phyloP scores from a whole-genome alignment of 371 early-diverging fungal species.

The Choanephora cucurbitarum region DNA sequence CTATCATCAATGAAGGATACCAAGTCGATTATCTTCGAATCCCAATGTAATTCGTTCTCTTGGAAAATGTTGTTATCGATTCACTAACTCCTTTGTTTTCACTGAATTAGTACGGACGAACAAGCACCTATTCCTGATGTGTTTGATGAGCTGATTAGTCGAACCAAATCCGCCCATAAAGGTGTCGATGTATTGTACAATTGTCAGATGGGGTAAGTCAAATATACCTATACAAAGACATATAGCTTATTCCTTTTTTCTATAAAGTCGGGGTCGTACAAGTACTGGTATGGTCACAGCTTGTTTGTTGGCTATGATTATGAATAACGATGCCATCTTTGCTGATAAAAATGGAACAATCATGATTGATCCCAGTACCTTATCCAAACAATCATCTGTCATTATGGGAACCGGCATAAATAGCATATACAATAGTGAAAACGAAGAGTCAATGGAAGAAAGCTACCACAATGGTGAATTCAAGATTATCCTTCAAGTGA shows the following conservation, averaged over 20 bases:
- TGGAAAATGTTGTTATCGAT: constrained; percentile 4
- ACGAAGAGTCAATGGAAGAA: constrained; percentile 21
- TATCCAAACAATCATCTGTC: background rate
- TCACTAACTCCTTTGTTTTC: background rate
- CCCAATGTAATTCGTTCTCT: constrained; percentile 57
- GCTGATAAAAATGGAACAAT: constrained; percentile 8
- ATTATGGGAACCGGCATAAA: background rate
- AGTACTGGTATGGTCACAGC: constrained; percentile 71
- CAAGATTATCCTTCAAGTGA: constrained; percentile 57
- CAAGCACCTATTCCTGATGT: constrained; percentile 80
- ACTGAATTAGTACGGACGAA: constrained; percentile 64
- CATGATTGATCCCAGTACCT: constrained; percentile 4
- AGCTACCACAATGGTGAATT: constrained; percentile 58
- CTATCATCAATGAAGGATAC: constrained; percentile 57
- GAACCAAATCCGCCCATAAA: constrained; percentile 43
- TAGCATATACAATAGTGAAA: constrained; percentile 13
- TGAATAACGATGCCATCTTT: constrained; percentile 18
- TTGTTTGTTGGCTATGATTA: constrained; percentile 38
- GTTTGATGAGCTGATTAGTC: constrained; percentile 64
- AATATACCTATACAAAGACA: too few relatives aligned
- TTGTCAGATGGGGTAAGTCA: constrained; percentile 79
- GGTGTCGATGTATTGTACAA: constrained; percentile 68
- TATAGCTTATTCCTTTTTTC: constrained; percentile 4
- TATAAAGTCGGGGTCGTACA: constrained; percentile 64
- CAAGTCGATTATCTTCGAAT: constrained; percentile 67